phyloP scores from a whole-genome alignment of 208 protist genomes.

The Angomonas ambiguus region DNA sequence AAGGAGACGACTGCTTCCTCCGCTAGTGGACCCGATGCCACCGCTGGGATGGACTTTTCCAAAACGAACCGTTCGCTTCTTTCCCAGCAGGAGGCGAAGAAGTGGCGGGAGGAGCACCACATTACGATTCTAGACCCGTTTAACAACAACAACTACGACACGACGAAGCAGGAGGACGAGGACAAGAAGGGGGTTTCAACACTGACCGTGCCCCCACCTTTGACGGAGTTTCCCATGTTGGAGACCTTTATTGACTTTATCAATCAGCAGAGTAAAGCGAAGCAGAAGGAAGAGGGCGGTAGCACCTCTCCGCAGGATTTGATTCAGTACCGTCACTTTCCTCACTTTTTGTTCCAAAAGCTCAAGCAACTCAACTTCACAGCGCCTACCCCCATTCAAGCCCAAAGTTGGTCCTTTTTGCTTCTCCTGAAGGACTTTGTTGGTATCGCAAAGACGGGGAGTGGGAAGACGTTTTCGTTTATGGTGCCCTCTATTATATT shows the following conservation, averaged over 20 bases:
- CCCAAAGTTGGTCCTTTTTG: constrained; percentile 79
- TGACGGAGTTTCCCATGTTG: constrained; percentile 69
- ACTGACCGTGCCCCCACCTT: constrained; percentile 40
- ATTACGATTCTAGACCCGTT: constrained; percentile 67
- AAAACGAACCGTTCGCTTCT: constrained; percentile 19
- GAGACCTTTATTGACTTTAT: constrained; percentile 34
- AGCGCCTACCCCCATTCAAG: constrained; percentile 84
- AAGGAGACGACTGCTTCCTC: neutral
- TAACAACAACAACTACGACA: constrained; percentile 6
- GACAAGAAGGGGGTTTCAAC: neutral
- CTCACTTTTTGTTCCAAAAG: constrained; percentile 27
- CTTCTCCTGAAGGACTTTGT: constrained; percentile 85
- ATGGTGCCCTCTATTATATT: constrained; percentile 78
- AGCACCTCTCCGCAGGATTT: neutral
- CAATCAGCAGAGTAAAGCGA: constrained; percentile 29
- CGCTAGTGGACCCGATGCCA: constrained; percentile 12
- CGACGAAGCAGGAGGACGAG: neutral
- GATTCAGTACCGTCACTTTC: constrained; percentile 12
- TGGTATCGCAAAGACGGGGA: constrained; percentile 91
- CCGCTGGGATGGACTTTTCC: neutral
- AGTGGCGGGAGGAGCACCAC: constrained; percentile 54
- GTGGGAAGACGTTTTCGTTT: constrained; percentile 93
- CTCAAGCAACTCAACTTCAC: constrained; percentile 77
- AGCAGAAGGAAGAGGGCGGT: neutral
- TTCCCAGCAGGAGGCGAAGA: constrained; percentile 44